Percentiles rank a stretch among this genome's conserved stretches.
These are phyloP conservation scores for Yamadazyma akitaensis DNA, from an alignment of 805 yeast species.

Conservation along the genomic window DNA sequence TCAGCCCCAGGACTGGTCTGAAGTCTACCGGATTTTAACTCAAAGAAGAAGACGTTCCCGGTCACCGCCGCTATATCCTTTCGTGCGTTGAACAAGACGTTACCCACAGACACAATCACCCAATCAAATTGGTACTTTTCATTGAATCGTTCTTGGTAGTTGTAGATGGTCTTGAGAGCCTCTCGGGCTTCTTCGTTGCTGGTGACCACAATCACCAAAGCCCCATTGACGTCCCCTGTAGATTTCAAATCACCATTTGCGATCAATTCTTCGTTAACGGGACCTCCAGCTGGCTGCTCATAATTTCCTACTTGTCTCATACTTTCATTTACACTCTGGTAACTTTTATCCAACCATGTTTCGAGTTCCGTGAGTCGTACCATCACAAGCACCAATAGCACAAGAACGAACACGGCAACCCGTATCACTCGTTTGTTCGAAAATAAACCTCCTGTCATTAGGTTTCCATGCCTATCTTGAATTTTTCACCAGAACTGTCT, in stretches of 20 bases:
- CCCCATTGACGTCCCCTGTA: conserved; percentile 3
- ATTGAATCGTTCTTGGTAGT: conserved; percentile 21
- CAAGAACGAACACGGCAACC: conserved; percentile 1
- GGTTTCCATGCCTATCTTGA: neutral
- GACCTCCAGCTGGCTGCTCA: too few relatives aligned
- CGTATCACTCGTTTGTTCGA: conserved; percentile 4
- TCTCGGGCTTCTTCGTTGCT: conserved; percentile 5
- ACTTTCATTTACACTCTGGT: too few relatives aligned
- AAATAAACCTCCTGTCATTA: neutral
- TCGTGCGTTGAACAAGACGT: neutral
- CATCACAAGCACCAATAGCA: conserved; percentile 7
- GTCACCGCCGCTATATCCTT: conserved; percentile 10
- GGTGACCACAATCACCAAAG: conserved; percentile 9
- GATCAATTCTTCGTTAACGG: neutral
- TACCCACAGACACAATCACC: conserved; percentile 9
- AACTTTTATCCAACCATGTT: conserved; percentile 1
- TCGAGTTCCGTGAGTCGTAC: conserved; percentile 2
- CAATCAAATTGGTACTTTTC: conserved; percentile 24
- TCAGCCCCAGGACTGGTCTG: neutral
- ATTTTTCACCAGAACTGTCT: neutral
- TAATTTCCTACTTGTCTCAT: too few relatives aligned
- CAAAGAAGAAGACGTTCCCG: conserved; percentile 16
- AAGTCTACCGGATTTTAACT: conserved; percentile 13
- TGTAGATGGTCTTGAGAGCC: conserved; percentile 9
- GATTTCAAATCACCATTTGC: neutral